A percentile compares a stretch with the other conserved stretches of the same genome.
These are phyloP conservation scores for Euclidium syriacum DNA, from an alignment of 345 rosid genomes.

Conservation along the genomic window DNA sequence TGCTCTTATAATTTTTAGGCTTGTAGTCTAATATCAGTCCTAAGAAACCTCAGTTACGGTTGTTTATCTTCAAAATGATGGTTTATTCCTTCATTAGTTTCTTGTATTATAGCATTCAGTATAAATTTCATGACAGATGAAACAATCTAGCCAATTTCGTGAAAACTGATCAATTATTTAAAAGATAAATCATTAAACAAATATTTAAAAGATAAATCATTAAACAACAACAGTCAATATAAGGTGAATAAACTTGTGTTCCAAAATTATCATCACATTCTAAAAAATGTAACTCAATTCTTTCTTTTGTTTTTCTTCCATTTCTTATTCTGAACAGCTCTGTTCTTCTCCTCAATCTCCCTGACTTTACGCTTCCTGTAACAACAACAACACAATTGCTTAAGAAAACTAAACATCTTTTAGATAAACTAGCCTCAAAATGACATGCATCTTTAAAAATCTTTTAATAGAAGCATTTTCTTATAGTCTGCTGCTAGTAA, in stretches of 20 bases:
- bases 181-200: background rate
- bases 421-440: background rate
- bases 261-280: conserved; percentile 11
- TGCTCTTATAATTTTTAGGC: too few species aligned
- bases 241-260: background rate
- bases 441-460: background rate
- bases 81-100: too few species aligned
- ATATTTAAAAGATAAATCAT: background rate
- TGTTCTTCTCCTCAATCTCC: conserved; percentile 71
- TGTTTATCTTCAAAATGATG: too few species aligned
- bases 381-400: background rate
- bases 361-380: conserved; percentile 78
- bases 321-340: conserved; percentile 56
- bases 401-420: conserved; percentile 1
- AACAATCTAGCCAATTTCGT: too few species aligned
- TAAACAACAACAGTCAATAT: background rate
- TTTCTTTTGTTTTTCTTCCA: conserved; percentile 82
- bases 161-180: too few species aligned
- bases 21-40: too few species aligned
- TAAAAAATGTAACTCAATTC: conserved; percentile 33
- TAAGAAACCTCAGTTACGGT: too few species aligned
- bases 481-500: too few species aligned
- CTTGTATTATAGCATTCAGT: too few species aligned
- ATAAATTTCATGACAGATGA: too few species aligned
- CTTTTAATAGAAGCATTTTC: background rate